These are phyloP conservation scores for Trichosporon asahii DNA, from an alignment of 1,284 basidiomycete species.

Conservation along the genomic window DNA sequence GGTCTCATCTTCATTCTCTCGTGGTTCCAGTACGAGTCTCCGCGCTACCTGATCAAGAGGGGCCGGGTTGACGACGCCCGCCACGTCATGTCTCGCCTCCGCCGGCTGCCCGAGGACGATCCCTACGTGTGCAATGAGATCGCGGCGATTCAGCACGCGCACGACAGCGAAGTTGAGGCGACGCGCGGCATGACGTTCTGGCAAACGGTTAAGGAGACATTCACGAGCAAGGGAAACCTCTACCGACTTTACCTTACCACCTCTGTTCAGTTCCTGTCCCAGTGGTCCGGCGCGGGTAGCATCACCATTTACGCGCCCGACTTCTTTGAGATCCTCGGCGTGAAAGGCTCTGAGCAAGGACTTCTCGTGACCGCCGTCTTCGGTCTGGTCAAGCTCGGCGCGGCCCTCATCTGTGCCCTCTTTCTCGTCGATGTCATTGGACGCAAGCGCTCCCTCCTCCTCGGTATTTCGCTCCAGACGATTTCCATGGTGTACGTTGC, in stretches of 20 bases:
- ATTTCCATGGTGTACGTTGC: conserved; percentile 18
- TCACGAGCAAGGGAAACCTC: conserved; percentile 11
- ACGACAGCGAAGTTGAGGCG: conserved; percentile 18
- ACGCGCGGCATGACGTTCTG: conserved; percentile 13
- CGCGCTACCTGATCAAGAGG: conserved; percentile 30
- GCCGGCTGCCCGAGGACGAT: conserved; percentile 26
- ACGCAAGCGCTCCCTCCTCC: conserved; percentile 19
- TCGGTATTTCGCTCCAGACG: conserved; percentile 17
- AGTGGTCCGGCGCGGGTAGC: conserved; percentile 21
- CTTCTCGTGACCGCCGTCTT: conserved; percentile 20
- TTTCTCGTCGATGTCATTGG: conserved; percentile 23
- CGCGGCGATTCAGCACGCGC: conserved; percentile 25
- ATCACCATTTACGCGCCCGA: conserved; percentile 21
- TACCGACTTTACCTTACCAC: conserved; percentile 17
- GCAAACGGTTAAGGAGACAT: conserved; percentile 10
- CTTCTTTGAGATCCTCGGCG: conserved; percentile 18
- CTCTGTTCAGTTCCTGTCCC: conserved; percentile 17
- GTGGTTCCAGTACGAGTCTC: conserved; percentile 22
- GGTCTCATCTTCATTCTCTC: conserved; percentile 15
- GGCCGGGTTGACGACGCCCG: conserved; percentile 27
- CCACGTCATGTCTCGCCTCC: conserved; percentile 24
- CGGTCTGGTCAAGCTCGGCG: conserved; percentile 18
- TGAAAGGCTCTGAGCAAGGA: conserved; percentile 12
- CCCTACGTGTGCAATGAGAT: conserved; percentile 27
- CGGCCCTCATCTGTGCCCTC: conserved; percentile 17